phyloP scores from a whole-genome alignment of 2,329 filamentous ascomycete genomes.

The Hirsutella minnesotensis region DNA sequence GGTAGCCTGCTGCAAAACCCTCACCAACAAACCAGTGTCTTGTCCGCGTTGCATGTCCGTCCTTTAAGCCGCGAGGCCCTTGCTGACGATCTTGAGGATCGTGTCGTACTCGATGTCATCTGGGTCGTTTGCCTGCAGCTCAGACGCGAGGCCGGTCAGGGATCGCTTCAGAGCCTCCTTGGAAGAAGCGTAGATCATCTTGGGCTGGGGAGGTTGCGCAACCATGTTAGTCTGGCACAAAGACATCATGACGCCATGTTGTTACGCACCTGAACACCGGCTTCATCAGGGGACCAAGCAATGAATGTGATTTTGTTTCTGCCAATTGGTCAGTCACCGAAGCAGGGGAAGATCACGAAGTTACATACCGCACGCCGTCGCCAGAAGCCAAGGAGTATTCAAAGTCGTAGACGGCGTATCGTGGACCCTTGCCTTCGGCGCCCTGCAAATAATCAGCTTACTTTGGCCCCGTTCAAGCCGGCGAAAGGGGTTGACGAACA shows the following conservation, averaged over 20 bases:
- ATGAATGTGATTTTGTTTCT: conserved; percentile 74
- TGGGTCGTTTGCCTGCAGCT: conserved; percentile 74
- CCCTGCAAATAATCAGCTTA: conserved; percentile 27
- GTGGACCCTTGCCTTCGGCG: conserved; percentile 52
- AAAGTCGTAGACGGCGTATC: conserved; percentile 80
- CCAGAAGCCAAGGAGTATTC: conserved; percentile 61
- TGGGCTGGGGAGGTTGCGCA: conserved; percentile 40
- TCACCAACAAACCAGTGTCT: conserved; percentile 11
- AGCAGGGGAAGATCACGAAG: neutral
- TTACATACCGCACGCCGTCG: conserved; percentile 55
- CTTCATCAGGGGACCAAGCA: conserved; percentile 73
- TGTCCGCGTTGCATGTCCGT: neutral
- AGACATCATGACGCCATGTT: too few relatives aligned
- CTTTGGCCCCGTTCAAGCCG: too few relatives aligned
- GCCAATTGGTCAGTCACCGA: conserved; percentile 10
- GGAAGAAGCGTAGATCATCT: conserved; percentile 85
- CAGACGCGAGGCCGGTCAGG: conserved; percentile 61
- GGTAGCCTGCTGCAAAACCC: conserved; percentile 14
- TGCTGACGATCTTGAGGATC: conserved; percentile 55
- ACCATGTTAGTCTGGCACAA: too few relatives aligned
- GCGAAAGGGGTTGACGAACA: conserved; percentile 28
- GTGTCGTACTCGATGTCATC: conserved; percentile 72
- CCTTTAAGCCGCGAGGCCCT: conserved; percentile 41
- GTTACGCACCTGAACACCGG: conserved; percentile 52
- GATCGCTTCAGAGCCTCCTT: conserved; percentile 77